Base-by-base conservation (phyloP, 1,284 basidiomycete genomes). In the Apiotrichum siamense region DNA sequence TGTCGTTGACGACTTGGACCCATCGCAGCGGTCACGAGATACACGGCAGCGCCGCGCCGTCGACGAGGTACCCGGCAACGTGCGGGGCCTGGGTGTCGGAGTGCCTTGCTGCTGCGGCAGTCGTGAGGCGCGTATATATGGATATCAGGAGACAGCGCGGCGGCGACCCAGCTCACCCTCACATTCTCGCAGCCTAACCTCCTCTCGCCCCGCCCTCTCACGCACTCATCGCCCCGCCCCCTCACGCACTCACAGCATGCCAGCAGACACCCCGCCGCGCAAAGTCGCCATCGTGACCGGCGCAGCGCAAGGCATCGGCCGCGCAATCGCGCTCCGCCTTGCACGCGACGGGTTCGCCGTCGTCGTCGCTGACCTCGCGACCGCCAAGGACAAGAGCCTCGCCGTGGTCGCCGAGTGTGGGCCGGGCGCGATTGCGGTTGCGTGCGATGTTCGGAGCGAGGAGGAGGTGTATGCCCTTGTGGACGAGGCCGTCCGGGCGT, bases 291-390 rank as follows among this genome's bases (percentile, higher is more conserved):
- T 77, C 61, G 63, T 76, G 31, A 77, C 76, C 6, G 75, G 76
- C 23, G 70, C 67, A 10, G 73, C 70, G 3, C 75, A 74, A 57
- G 77, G 77, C 33, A 76, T 78, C 48, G 76, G 77, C 1, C 67
- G 68, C 42, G 71, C 75, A 44, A 76, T 77, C 52, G 70, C 77
- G 20, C 49, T 69, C 42, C 69, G 75, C 43, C 72, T 79, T 44
- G 72, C 77, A 31, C 43, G 63, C 27, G 72, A 77, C 47, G 76
- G 76, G 17, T 70, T 66, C 60, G 70, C 73, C 49, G 50, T 77
- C 48, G 66, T 67, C 35, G 62, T 77, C 45, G 73, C 69, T 4
- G 76, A 77, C 55, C 29, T 58, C 12, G 13, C 47, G 4, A 31
- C 9, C 25, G 7, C 20, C 12, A 10, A 24, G 20, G 29, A n/a